Evolutionary conservation across 2,329 filamentous ascomycete genomes (phyloP), one percentile per base, ranked within the genome.

Genomic region (Lomentospora prolificans): DNA sequence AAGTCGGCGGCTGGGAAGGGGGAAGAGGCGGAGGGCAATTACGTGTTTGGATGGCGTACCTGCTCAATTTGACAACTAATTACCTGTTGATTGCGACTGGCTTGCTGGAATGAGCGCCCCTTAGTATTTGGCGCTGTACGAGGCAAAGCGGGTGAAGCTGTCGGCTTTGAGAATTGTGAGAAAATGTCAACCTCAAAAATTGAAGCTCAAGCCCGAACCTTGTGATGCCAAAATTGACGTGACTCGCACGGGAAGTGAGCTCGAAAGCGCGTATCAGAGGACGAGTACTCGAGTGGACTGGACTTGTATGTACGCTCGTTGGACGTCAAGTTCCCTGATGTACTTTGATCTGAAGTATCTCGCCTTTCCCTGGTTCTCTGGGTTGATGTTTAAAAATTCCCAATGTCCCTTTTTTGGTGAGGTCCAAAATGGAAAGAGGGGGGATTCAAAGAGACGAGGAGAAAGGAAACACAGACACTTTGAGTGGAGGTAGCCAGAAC

Each of bases 391-490:
- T 4, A 54, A 27, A 44, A 44, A 9, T 12, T 31, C 51, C 19
- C 30, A 39, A 39, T 41, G 51, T 53, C 51, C 51, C 51, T 36
- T 53, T 52, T 52, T 39, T 36, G 51, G 39, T 14, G 31, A 54
- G 17, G 52, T 44, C 51, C 22, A 44, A 36, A 30, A 41, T 36
- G 53, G 41, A 9, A 50, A 55, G 30, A 33, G 30, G 53, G 53
- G 39, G 27, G 22, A 22, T 48, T 25, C 17, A 48, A 41, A 48
- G 41, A 46, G 44, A 48, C 44, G 44, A 48, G 44, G 44, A 48
- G 22, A 33, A 33, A 53, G 53, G 53, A 55, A 55, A 55, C 53
- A 48, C 52, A 54, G 52, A 46, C 52, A 30, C 33, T 54, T 44
- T 44, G 17, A 22, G 36, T 54, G 52, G 52, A 54, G 52, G 52